Evolutionary conservation across 1,284 basidiomycete genomes (phyloP), one percentile per base, ranked within the genome.

Genomic region (Marasmius oreades): DNA sequence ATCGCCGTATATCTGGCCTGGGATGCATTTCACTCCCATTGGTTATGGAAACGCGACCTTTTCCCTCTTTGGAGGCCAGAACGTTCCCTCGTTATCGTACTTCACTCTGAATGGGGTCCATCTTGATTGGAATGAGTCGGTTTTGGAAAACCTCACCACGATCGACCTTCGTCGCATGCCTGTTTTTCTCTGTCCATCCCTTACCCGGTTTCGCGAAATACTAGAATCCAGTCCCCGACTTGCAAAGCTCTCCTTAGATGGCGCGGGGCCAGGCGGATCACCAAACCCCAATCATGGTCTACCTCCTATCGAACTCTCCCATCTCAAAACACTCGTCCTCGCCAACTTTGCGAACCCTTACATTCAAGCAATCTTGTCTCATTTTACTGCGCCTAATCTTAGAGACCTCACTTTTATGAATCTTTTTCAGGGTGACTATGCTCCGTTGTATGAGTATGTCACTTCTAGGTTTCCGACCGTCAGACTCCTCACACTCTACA

Each of bases 111-210:
- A 81, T 54, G 83, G 84, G 5, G 67, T 87, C 20, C 72, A 79
- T 58, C 67, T 86, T 55, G 75, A 86, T 64, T 88, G 84, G 79
- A 59, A 69, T 20, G 67, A 66, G 11, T 72, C 80, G 11, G 63
- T 69, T 2, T 65, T 84, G 8, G 62, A 65, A 26, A 80, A 86
- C 61, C 76, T 89, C 18, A 76, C 76, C 28, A 77, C 77, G 4
- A 71, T 89, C 45, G 86, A 88, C 60, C 68, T 89, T 53, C 79
- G 85, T 46, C 77, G 79, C 24, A 75, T 87, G 54, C 74, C 81
- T 11, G 65, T 79, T 14, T 69, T 79, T 3, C 68, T 75, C 7
- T 75, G 74, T 45, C 85, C 84, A 5, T 70, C 69, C 22, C 66
- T 80, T 11, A 31, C 59, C 7, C 73, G 72, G 16, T 86, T 87